Conservation (phyloP, 2,329 filamentous ascomycete genomes). For the Annulohypoxylon truncatum region DNA sequence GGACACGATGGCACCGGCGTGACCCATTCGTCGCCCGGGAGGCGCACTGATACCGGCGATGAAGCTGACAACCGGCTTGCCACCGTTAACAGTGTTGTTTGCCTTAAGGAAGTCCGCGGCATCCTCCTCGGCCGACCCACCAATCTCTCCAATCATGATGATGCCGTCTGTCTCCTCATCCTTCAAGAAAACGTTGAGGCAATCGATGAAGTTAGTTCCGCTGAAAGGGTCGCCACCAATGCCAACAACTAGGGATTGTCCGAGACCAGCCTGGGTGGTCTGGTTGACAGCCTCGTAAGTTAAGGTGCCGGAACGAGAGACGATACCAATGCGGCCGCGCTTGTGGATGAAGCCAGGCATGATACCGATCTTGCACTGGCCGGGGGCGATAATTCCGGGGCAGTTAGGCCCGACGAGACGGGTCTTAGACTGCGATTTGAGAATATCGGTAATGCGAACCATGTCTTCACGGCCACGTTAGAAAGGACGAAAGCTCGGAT, state of each 20-base stretch:
- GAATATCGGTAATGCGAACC: slow-evolving; percentile 97
- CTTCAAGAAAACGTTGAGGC: slow-evolving; percentile 94
- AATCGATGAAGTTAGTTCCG: slow-evolving; percentile 99
- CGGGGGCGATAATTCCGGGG: slow-evolving; percentile 93
- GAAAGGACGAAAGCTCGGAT: slow-evolving; percentile 10
- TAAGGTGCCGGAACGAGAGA: slow-evolving; percentile 96
- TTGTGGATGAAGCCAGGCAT: slow-evolving; percentile 99
- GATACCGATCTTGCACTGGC: slow-evolving; percentile 99
- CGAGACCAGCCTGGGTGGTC: slow-evolving; percentile 95
- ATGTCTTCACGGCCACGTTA: slow-evolving; percentile 73
- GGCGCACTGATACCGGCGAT: slow-evolving; percentile 98
- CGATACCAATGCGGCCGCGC: slow-evolving; percentile 97
- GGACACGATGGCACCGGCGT: slow-evolving; percentile 97
- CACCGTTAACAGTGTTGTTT: slow-evolving; percentile 85
- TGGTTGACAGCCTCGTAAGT: slow-evolving; percentile 99
- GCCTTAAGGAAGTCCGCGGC: slow-evolving; percentile 94
- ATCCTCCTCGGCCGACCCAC: slow-evolving; percentile 96
- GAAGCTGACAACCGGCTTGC: slow-evolving; percentile 97
- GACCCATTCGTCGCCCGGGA: slow-evolving; percentile 96
- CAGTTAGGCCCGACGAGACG: slow-evolving; percentile 97
- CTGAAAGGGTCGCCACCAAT: slow-evolving; percentile 99
- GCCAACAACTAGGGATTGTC: slow-evolving; percentile 97
- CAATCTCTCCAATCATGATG: slow-evolving; percentile 99
- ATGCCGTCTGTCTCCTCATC: slow-evolving; percentile 98
- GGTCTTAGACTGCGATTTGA: slow-evolving; percentile 98